Conservation (phyloP, 306 rosid genomes). For the Vachellia collinsii region DNA sequence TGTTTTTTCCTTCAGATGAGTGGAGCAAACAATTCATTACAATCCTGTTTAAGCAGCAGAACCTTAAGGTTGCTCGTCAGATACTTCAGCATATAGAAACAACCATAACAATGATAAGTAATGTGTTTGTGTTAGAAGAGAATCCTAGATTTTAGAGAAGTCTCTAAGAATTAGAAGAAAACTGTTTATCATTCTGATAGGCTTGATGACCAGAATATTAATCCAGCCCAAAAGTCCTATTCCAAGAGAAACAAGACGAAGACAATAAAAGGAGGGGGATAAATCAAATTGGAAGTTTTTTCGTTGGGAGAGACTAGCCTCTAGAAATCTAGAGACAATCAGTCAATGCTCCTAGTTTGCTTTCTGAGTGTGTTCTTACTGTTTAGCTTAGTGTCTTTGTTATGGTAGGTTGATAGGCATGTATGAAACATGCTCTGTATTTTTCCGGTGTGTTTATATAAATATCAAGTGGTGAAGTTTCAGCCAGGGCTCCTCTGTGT, state of each 20-base stretch:
- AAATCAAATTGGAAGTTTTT: background rate
- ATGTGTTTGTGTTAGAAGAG: slow-evolving; percentile 3
- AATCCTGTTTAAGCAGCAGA: background rate
- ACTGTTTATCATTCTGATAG: background rate
- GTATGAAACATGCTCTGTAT: background rate
- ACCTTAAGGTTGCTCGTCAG: slow-evolving; percentile 19
- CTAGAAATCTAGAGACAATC: background rate
- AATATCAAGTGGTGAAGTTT: background rate
- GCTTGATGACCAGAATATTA: background rate
- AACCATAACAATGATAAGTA: slow-evolving; percentile 12
- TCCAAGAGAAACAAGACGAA: background rate
- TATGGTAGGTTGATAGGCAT: background rate
- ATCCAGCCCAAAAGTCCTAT: background rate
- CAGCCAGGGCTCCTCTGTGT: background rate
- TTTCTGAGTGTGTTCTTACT: background rate
- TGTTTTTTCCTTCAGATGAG: slow-evolving; percentile 14
- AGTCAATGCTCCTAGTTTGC: background rate
- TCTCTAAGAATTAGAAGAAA: slow-evolving; percentile 14
- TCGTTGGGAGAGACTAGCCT: background rate
- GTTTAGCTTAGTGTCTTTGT: background rate
- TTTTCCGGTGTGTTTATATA: background rate
- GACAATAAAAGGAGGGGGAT: background rate
- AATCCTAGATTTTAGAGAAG: slow-evolving; percentile 16
- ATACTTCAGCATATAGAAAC: slow-evolving; percentile 26
- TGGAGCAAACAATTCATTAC: slow-evolving; percentile 16